A percentile compares a stretch with the other conserved stretches of the same genome.
phyloP scores from a whole-genome alignment of 345 rosid species.

The Toxicodendron radicans region DNA sequence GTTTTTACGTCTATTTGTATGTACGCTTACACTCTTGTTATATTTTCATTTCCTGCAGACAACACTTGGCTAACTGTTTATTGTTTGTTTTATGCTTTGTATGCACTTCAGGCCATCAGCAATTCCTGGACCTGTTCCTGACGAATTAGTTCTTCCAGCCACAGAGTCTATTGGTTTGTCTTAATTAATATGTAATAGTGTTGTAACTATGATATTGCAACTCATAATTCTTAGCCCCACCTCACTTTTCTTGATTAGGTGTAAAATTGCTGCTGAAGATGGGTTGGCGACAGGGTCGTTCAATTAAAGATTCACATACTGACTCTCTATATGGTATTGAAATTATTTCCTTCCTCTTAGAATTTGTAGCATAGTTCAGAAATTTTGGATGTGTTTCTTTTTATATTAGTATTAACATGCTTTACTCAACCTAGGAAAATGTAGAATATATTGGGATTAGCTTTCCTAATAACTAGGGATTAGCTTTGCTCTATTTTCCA shows the following conservation, averaged over 20 bases:
- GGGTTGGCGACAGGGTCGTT: conserved; percentile 95
- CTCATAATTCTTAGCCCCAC: conserved; percentile 15
- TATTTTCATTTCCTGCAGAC: neutral
- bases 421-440: neutral
- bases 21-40: neutral
- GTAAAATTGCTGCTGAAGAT: conserved; percentile 80
- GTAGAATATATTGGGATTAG: neutral
- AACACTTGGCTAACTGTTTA: neutral
- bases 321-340: conserved; percentile 52
- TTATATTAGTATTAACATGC: neutral
- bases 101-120: conserved; percentile 74
- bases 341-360: neutral
- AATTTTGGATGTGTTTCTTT: neutral
- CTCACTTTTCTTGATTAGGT: conserved; percentile 47
- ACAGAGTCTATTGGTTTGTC: conserved; percentile 89
- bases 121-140: conserved; percentile 93
- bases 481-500: neutral
- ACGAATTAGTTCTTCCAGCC: conserved; percentile 82
- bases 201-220: conserved; percentile 8
- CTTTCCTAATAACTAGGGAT: neutral
- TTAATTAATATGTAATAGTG: conserved; percentile 10
- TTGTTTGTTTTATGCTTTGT: conserved; percentile 6
- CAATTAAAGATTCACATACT: conserved; percentile 69
- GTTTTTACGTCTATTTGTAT: neutral
- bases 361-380: neutral